These are phyloP conservation scores for Globisporangium carolinianum DNA, from an alignment of 352 stramenopile genomes.

Conservation along the genomic window DNA sequence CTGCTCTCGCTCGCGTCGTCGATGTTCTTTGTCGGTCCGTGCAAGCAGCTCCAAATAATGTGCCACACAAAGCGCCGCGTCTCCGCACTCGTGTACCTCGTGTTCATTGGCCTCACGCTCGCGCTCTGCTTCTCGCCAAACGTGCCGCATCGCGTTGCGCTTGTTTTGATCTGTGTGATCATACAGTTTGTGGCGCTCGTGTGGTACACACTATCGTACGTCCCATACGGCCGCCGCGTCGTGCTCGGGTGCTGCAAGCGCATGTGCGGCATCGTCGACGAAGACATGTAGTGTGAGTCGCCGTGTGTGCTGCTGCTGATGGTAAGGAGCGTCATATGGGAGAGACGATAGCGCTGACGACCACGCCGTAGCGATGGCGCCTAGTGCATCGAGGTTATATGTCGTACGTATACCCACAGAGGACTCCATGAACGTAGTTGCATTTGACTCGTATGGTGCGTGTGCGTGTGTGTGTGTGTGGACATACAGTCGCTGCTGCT, in stretches of 20 bases:
- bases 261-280: conserved; percentile 36
- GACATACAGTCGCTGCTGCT: no score
- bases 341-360: no score
- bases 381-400: no score
- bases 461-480: no score
- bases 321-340: no score
- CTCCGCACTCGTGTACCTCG: conserved; percentile 66
- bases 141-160: conserved; percentile 56
- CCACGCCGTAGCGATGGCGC: no score
- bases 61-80: conserved; percentile 69
- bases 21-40: conserved; percentile 83
- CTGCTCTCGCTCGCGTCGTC: conserved; percentile 72
- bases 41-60: conserved; percentile 80
- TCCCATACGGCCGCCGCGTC: conserved; percentile 80
- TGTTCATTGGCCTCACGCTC: conserved; percentile 75
- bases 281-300: conserved; percentile 25
- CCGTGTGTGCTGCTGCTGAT: no score
- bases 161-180: conserved; percentile 70
- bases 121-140: conserved; percentile 62
- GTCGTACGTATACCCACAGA: no score
- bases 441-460: no score
- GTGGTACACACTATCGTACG: conserved; percentile 87
- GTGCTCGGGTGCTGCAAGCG: conserved; percentile 60
- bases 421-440: no score
- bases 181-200: conserved; percentile 73